Percentiles rank a stretch among this genome's conserved stretches.
phyloP scores from a whole-genome alignment of 768 basidiomycete species.

The Tricholoma furcatifolium region DNA sequence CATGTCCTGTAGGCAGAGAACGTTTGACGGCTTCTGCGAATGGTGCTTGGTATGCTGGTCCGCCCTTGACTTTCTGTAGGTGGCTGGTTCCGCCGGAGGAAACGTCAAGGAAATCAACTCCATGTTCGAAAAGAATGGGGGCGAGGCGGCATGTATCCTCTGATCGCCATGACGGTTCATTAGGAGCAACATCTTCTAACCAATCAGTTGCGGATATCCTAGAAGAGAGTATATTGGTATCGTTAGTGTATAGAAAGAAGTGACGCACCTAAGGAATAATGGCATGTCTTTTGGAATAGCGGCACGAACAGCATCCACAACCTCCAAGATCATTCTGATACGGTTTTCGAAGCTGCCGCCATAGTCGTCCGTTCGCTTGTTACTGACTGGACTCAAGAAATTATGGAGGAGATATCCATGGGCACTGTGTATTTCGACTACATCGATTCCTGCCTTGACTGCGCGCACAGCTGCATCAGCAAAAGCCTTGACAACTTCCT shows the following conservation, averaged over 20 bases:
- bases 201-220: constrained; percentile 75
- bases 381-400: constrained; percentile 60
- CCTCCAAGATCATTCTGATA: constrained; percentile 58
- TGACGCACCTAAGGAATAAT: constrained; percentile 62
- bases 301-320: constrained; percentile 62
- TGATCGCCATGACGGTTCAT: constrained; percentile 64
- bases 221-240: not conserved
- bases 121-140: constrained; percentile 55
- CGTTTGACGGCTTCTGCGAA: constrained; percentile 51
- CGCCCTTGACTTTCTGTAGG: constrained; percentile 35
- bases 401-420: constrained; percentile 59
- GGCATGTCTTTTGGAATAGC: constrained; percentile 63
- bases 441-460: constrained; percentile 58
- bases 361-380: constrained; percentile 67
- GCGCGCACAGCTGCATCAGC: constrained; percentile 49
- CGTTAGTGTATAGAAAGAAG: not conserved
- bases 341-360: constrained; percentile 75
- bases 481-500: constrained; percentile 57
- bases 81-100: constrained; percentile 61
- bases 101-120: constrained; percentile 76
- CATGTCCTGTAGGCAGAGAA: constrained; percentile 35
- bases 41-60: constrained; percentile 51
- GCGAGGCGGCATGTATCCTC: constrained; percentile 68
- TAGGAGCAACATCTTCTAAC: constrained; percentile 55
- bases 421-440: constrained; percentile 61